Evolutionary conservation across 805 yeast species (phyloP).

Genomic region (Wickerhamomyces hampshirensis): DNA sequence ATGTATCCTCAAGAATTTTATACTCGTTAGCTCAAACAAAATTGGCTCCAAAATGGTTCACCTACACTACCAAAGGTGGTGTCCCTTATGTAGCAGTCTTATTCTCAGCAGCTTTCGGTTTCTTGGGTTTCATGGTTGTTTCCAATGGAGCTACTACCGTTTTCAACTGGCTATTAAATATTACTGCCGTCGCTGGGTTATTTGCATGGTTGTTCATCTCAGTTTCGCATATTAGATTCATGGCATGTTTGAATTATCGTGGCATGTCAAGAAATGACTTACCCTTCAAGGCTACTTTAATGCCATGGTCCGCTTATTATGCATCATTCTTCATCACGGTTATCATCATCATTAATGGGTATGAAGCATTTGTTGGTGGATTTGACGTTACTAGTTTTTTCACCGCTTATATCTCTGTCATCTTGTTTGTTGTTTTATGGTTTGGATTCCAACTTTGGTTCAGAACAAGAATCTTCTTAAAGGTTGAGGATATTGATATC

Average conservation of each 20-base stretch:
- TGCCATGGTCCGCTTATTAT: slow-evolving; percentile 67
- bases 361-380: slow-evolving; percentile 48
- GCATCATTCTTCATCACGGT: slow-evolving; percentile 48
- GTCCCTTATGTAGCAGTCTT: slow-evolving; percentile 58
- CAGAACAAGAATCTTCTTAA: slow-evolving; percentile 41
- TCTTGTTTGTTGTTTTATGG: slow-evolving; percentile 55
- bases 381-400: slow-evolving; percentile 56
- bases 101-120: slow-evolving; percentile 56
- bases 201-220: slow-evolving; percentile 69
- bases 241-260: slow-evolving; percentile 56
- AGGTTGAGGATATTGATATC: slow-evolving; percentile 60
- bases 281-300: slow-evolving; percentile 69
- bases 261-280: slow-evolving; percentile 62
- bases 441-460: slow-evolving; percentile 47
- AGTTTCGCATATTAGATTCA: slow-evolving; percentile 63
- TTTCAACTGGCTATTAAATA: slow-evolving; percentile 69
- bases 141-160: slow-evolving; percentile 51
- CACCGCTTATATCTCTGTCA: slow-evolving; percentile 66
- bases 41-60: slow-evolving; percentile 52
- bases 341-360: slow-evolving; percentile 71
- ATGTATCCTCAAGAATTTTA: slow-evolving; percentile 65
- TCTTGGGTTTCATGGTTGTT: slow-evolving; percentile 55
- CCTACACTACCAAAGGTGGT: slow-evolving; percentile 47
- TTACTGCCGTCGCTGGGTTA: slow-evolving; percentile 73
- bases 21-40: slow-evolving; percentile 59